Conservation (phyloP, 805 yeast species). For the Yarrowia bubula region DNA sequence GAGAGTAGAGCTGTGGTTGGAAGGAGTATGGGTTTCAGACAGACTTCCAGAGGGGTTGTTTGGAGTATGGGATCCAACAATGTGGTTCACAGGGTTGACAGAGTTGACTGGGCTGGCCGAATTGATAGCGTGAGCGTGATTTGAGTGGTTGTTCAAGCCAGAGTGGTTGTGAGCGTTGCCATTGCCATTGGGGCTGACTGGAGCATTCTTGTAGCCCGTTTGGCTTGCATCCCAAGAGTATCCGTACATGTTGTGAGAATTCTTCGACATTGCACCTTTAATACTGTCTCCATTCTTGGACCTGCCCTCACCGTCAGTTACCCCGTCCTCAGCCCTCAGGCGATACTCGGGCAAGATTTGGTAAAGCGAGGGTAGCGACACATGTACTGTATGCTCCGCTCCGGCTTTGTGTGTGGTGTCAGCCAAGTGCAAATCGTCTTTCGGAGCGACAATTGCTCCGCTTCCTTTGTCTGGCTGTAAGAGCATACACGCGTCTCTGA, state of each 20-base stretch:
- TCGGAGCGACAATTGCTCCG: conserved; percentile 21
- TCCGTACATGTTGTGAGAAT: conserved; percentile 21
- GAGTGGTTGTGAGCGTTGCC: neutral
- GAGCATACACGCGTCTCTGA: conserved; percentile 7
- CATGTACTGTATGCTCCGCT: conserved; percentile 23
- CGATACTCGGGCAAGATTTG: conserved; percentile 26
- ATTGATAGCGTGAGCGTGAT: neutral
- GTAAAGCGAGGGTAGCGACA: conserved; percentile 24
- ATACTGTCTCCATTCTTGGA: conserved; percentile 22
- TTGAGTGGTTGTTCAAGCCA: conserved; percentile 5
- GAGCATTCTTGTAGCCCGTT: conserved; percentile 12
- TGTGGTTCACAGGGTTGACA: conserved; percentile 2
- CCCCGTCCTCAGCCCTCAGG: conserved; percentile 26
- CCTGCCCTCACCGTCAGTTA: conserved; percentile 26
- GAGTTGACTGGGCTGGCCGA: neutral
- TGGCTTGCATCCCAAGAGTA: conserved; percentile 23
- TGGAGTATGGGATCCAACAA: neutral
- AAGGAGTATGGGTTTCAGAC: conserved; percentile 2
- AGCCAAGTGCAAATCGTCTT: conserved; percentile 16
- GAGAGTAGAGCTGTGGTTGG: conserved; percentile 9
- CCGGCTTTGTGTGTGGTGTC: conserved; percentile 22
- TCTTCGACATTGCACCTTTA: conserved; percentile 25
- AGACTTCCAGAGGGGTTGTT: neutral
- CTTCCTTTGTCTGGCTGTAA: conserved; percentile 7
- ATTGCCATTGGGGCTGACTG: conserved; percentile 15